Evolutionary conservation across 2,329 filamentous ascomycete genomes (phyloP), one percentile per base, ranked within the genome.

Genomic region (Trichoderma guizhouense): DNA sequence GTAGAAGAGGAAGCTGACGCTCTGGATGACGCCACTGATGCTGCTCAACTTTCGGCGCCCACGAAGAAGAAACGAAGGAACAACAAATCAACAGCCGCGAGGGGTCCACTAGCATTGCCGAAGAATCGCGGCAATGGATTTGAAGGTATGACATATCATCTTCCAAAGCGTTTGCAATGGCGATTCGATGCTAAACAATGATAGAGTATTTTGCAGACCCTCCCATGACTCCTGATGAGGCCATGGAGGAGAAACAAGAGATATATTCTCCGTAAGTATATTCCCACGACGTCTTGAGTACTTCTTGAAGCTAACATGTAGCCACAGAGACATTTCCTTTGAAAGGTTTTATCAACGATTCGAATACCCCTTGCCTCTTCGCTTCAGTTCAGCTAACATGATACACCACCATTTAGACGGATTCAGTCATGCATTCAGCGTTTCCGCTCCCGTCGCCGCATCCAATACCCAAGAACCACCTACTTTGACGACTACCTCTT

Each of bases 341-440:
- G 78, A 85, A 43, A 86, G 89, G 91, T 92, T 84, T n/a, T 65
- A 8, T 14, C 2, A 8, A 7, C 32, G 9, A 11, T 26, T 63
- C 15, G 5, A 28, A 5, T 8, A 21, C 11, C 26, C 6, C 14
- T 9, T 39, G 32, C 12, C 36, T 53, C 7, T 11, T 21, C 6
- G 21, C 5, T 7, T 26, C 8, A 18, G 26, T 26, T 53, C 12
- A 15, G n/a, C 64, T 72, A 64, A 72, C 7, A 7, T 34, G 18
- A 28, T 14, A 58, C 12, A 24, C 47, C 43, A 2, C n/a, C 8
- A 24, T 58, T 4, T 62, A 92, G 92, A 71, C 93, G 96, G 61
- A 93, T 98, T 53, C 91, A 98, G 78, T 88, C 91, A 30, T 96
- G 93, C 61, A 92, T 98, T 69, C 90, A 94, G 75, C 91, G 94